Evolutionary conservation across 1,284 basidiomycete genomes (phyloP).

Genomic region (Microbotryum violaceum): DNA sequence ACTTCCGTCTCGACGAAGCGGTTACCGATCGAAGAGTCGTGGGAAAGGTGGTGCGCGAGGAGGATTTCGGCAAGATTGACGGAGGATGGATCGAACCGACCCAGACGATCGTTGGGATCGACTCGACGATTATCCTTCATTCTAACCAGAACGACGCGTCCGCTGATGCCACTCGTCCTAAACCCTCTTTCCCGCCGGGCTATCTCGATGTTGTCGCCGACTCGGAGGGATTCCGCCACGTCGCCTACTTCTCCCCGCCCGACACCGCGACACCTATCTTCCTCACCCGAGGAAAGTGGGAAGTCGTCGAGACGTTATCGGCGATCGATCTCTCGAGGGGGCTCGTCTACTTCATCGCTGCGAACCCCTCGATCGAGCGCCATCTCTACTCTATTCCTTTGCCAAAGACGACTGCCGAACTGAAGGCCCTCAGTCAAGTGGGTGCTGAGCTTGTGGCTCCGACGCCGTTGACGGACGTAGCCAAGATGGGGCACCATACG

Average conservation of each 20-base stretch:
- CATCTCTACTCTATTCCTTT: constrained; percentile 72
- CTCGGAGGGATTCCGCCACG: constrained; percentile 71
- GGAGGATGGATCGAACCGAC: constrained; percentile 81
- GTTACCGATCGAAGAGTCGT: constrained; percentile 34
- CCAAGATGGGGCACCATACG: constrained; percentile 29
- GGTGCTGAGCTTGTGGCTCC: constrained; percentile 43
- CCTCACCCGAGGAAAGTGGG: constrained; percentile 81
- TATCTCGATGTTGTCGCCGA: constrained; percentile 84
- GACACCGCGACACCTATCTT: constrained; percentile 62
- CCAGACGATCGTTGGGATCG: constrained; percentile 21
- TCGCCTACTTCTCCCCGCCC: constrained; percentile 76
- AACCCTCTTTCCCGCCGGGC: constrained; percentile 43
- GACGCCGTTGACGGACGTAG: constrained; percentile 59
- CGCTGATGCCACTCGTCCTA: not conserved
- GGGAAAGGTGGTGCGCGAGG: constrained; percentile 60
- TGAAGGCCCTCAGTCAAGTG: constrained; percentile 24
- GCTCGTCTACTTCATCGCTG: constrained; percentile 81
- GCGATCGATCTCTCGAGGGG: constrained; percentile 62
- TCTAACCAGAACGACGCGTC: not conserved
- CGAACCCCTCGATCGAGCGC: constrained; percentile 69
- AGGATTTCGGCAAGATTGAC: constrained; percentile 69
- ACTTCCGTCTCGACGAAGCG: constrained; percentile 54
- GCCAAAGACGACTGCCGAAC: constrained; percentile 42
- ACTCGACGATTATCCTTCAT: constrained; percentile 9
- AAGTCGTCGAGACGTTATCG: constrained; percentile 66